These are phyloP conservation scores for Aspergillus phoenicis DNA, from an alignment of 2,329 filamentous ascomycete genomes.

Conservation along the genomic window DNA sequence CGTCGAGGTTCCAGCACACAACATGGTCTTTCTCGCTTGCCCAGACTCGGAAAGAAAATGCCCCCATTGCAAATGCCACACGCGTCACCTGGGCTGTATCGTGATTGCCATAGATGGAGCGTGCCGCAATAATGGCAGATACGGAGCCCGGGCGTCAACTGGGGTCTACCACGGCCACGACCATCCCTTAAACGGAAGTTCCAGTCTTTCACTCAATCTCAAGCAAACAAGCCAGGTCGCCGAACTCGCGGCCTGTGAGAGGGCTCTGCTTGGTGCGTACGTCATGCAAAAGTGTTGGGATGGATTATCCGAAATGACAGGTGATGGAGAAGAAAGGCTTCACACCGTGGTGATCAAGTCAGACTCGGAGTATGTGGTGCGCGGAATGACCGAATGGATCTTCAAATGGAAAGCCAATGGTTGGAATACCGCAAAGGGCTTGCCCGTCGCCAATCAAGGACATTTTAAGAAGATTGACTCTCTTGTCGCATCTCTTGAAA, in stretches of 20 bases:
- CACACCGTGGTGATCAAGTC: not conserved
- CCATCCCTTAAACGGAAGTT: not conserved
- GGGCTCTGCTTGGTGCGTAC: not conserved
- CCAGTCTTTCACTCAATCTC: fast-evolving
- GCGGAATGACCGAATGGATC: not conserved
- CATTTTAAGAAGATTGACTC: not conserved
- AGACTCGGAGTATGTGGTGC: not conserved
- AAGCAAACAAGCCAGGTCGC: conserved; percentile 8
- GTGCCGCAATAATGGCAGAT: conserved; percentile 1
- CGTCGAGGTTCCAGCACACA: not conserved
- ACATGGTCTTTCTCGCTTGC: not conserved
- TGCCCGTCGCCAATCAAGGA: not conserved
- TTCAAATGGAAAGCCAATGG: not conserved
- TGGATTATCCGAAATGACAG: not conserved
- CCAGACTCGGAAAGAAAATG: not conserved
- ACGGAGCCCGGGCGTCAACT: not conserved
- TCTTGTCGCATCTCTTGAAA: not conserved
- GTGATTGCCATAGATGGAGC: conserved; percentile 8
- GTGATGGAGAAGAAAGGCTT: not conserved
- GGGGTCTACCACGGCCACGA: not conserved
- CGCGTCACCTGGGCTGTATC: not conserved
- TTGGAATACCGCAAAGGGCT: not conserved
- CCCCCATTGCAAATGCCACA: not conserved
- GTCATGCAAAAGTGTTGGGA: not conserved
- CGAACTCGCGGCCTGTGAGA: not conserved